Conservation (phyloP, 306 rosid species). For the Casuarina glauca region DNA sequence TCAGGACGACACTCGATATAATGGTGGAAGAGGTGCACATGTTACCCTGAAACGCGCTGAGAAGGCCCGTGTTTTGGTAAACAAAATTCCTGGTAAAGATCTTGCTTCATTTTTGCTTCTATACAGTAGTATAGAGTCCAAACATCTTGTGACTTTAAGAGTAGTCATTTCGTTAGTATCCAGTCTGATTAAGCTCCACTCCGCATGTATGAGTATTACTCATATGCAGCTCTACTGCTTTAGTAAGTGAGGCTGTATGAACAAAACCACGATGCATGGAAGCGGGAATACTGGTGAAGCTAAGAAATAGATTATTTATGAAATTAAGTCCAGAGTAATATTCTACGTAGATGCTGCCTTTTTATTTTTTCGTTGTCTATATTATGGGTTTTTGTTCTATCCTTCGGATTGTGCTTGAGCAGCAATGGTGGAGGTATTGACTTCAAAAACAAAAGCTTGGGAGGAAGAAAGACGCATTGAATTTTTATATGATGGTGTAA, state of each 20-base stretch:
- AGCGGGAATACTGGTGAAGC: background rate
- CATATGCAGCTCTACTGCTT: background rate
- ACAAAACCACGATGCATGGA: background rate
- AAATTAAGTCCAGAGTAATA: background rate
- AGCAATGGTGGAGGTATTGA: conserved; percentile 69
- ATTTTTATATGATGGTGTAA: conserved; percentile 67
- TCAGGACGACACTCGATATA: conserved; percentile 79
- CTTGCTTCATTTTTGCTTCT: conserved; percentile 15
- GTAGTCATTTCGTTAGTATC: background rate
- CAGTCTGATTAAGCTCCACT: background rate
- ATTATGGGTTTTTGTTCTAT: background rate
- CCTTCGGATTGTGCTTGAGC: conserved; percentile 21
- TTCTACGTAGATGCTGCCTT: background rate
- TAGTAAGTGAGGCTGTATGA: background rate
- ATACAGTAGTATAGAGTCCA: background rate
- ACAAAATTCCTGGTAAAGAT: conserved; percentile 64
- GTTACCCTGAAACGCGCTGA: conserved; percentile 74
- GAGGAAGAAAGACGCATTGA: conserved; percentile 60
- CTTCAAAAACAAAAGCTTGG: conserved; percentile 63
- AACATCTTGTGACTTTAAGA: background rate
- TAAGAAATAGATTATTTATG: background rate
- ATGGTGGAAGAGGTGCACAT: conserved; percentile 77
- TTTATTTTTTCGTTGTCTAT: background rate
- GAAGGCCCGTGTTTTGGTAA: conserved; percentile 64
- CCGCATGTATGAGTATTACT: background rate